These are phyloP conservation scores for Teunomyces kruisii DNA, from an alignment of 805 yeast species.

Conservation along the genomic window DNA sequence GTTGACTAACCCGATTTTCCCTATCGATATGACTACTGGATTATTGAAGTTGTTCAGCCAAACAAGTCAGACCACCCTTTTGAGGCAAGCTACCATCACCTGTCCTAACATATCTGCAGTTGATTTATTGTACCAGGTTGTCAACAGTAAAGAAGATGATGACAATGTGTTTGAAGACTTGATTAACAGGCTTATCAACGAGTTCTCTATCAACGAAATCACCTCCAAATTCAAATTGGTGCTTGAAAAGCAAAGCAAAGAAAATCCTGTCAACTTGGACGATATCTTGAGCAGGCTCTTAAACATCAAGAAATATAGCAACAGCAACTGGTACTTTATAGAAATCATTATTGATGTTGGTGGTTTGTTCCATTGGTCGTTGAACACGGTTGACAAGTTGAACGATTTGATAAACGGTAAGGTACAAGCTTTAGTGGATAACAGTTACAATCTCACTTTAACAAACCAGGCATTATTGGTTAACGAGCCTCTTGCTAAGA, in stretches of 20 bases:
- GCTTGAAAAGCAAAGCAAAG: constrained; percentile 23
- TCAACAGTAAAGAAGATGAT: constrained; percentile 34
- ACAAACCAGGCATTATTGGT: constrained; percentile 43
- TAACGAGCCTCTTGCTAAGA: constrained; percentile 23
- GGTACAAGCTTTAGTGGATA: constrained; percentile 43
- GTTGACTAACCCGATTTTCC: constrained; percentile 86
- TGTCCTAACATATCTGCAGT: constrained; percentile 66
- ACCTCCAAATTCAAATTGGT: constrained; percentile 46
- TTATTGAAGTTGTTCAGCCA: constrained; percentile 50
- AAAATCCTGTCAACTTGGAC: constrained; percentile 36
- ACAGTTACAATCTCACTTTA: constrained; percentile 46
- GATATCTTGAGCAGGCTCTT: constrained; percentile 31
- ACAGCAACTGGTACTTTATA: constrained; percentile 56
- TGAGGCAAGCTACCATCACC: constrained; percentile 80
- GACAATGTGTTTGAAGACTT: constrained; percentile 64
- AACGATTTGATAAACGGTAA: constrained; percentile 46
- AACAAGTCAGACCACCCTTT: constrained; percentile 54
- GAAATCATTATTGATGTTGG: constrained; percentile 69
- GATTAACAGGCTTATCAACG: constrained; percentile 63
- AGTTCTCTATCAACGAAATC: constrained; percentile 59
- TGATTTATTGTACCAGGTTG: constrained; percentile 64
- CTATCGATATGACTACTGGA: constrained; percentile 54
- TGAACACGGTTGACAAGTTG: constrained; percentile 47
- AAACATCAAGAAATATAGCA: constrained; percentile 40
- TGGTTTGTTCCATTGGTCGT: constrained; percentile 67